Conservation (phyloP, 306 rosid species). For the Adenanthera pavonina region DNA sequence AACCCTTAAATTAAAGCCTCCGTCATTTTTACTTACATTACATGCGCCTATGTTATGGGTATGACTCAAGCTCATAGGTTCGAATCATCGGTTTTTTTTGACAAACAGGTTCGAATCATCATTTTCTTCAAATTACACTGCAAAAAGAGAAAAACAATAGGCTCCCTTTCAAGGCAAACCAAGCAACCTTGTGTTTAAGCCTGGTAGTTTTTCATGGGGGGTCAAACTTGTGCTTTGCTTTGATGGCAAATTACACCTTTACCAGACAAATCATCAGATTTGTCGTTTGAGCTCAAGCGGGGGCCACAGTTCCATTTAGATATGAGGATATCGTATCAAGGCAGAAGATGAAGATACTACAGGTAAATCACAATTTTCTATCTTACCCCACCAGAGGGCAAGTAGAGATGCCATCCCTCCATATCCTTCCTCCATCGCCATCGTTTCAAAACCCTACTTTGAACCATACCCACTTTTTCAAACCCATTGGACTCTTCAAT, state of each 20-base stretch:
- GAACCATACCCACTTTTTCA: conserved; percentile 44
- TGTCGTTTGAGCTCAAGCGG: not conserved
- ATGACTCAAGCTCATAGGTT: too few species aligned
- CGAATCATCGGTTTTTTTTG: too few species aligned
- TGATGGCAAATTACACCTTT: not conserved
- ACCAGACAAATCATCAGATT: not conserved
- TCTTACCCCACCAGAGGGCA: not conserved
- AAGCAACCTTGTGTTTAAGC: too few species aligned
- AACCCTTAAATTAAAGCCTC: too few species aligned
- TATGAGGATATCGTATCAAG: not conserved
- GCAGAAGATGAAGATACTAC: not conserved
- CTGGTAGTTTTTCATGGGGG: not conserved
- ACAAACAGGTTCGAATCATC: too few species aligned
- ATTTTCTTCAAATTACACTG: too few species aligned
- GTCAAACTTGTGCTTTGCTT: not conserved
- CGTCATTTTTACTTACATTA: too few species aligned
- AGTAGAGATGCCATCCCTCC: conserved; percentile 67
- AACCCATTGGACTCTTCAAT: conserved; percentile 43
- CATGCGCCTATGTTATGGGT: too few species aligned
- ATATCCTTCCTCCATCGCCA: conserved; percentile 49
- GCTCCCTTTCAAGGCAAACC: too few species aligned
- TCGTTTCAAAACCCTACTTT: conserved; percentile 52
- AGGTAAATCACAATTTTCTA: not conserved
- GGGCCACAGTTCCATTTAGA: not conserved
- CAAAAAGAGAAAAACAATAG: too few species aligned